Base-by-base conservation (phyloP, 1,284 basidiomycete species). In the Wallemia hederae region DNA sequence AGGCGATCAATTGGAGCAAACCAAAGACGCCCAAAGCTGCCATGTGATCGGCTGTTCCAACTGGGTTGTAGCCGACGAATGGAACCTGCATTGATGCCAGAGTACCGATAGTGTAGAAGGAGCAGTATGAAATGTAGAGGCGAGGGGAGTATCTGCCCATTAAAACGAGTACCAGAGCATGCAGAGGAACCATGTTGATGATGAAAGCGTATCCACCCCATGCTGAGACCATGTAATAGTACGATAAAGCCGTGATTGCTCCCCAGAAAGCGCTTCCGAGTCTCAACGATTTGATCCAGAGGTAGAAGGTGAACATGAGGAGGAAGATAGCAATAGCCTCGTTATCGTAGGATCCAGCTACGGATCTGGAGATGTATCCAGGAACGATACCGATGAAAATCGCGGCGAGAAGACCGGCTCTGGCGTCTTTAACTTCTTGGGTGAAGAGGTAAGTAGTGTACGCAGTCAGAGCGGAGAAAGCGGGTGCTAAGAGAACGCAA, bases 121-220 rank as follows among this genome's bases (percentile, higher is more conserved):
- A 83, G 31, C 87, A 94, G 73, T 97, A 99, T 2, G 85, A 85
- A 19, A 92, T 83, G 70, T 99, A 99, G 60, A 98, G 78, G 24
- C 89, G 80, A 68, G 79, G 82, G 66, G 82, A 88, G 76, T 82
- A 99, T 59, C 94, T 80, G n/a, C 92, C 92, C 94, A 98, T 98
- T 57, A 96, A 75, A 63, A 97, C 78, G 62, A 99, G 80, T 55
- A 87, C 83, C 26, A 98, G 78, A 0, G 84, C 86, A 67, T 99
- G 94, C 1, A 99, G 75, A 29, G 94, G 94, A 62, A 98, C 89
- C 90, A 99, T 97, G 77, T 99, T 99, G 62, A 94, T 99, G 72
- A 99, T 99, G 77, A 98, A 99, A 1, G 88, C 94, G 72, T 98
- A 99, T 65, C 94, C 94, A 75, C 94, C 94, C 94, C 94, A 99